Base-by-base conservation (phyloP, 2,329 filamentous ascomycete genomes). In the Penicillium verrucosum region DNA sequence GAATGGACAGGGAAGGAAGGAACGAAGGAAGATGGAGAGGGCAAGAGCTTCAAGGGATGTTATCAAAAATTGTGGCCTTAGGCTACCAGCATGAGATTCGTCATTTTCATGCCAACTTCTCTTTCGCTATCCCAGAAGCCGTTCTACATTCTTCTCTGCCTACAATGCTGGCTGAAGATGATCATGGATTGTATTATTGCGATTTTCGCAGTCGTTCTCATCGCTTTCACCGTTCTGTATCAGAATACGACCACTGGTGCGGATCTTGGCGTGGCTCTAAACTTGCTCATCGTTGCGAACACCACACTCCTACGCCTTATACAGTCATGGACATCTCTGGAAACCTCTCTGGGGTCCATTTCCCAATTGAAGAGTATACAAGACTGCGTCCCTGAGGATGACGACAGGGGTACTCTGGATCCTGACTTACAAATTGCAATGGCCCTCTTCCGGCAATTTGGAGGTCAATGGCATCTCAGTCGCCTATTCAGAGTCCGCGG, bases 281-380 rank as follows among this genome's bases (percentile, higher is more conserved):
- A 56, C 18, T 44, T 51, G 54, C 51, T 51, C 11, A 51, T 56
- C 14, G 46, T 48, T n/a, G 30, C 54, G 37, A 56, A 51, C 36
- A 46, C 46, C 21, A 56, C 47, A 9, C 47, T 51, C 18, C 34
- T 56, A 37, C 23, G 34, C 8, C 38, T 56, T 21, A 21, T 51
- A 14, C 30, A 47, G 30, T 25, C 30, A 16, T 51, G 34, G 46
- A 56, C 41, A 11, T 38, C 54, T 18, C 41, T 56, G 23, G 47
- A 56, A 18, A 56, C 41, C 3, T 56, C 46, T 16, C 21, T 56
- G 12, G 45, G 32, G 21, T 38, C 9, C 2, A 21, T 46, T 46
- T 4, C 29, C 11, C 18, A 18, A 46, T 8, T 46, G 4, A 46
- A 34, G 9, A 46, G 44, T 8, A 23, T 46, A 30, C 42, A 46